Conservation (phyloP, 2,329 filamentous ascomycete genomes). For the Fusarium annulatum region DNA sequence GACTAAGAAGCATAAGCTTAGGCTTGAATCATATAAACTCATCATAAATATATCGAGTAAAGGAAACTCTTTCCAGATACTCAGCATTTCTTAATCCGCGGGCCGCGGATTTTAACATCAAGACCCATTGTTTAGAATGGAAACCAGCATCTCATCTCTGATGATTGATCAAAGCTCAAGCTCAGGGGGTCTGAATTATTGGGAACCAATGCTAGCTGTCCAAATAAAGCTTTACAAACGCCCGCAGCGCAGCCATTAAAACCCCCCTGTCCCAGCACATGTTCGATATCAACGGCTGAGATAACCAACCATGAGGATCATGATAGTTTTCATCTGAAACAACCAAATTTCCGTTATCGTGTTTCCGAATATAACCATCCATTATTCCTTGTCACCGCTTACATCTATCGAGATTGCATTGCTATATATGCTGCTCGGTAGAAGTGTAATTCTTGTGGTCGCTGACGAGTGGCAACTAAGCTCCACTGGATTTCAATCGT, state of each 20-base stretch:
- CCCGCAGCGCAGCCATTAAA: conserved; percentile 33
- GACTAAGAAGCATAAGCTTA: not conserved
- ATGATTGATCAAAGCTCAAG: conserved; percentile 14
- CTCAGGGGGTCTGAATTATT: conserved; percentile 10
- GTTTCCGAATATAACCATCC: not conserved
- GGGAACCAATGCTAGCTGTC: conserved; percentile 31
- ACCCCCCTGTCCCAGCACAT: conserved; percentile 13
- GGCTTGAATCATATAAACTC: not conserved
- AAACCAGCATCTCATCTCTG: not conserved
- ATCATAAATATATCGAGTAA: not conserved
- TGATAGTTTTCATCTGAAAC: conserved; percentile 22
- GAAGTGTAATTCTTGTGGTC: not conserved
- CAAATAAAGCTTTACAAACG: conserved; percentile 35
- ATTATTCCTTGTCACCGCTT: not conserved
- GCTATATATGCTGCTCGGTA: not conserved
- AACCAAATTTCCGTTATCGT: conserved; percentile 19
- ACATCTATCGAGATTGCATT: not conserved
- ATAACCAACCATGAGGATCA: not conserved
- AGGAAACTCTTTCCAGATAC: not conserved
- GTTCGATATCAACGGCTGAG: conserved; percentile 12
- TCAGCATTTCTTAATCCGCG: not conserved
- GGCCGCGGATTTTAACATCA: not conserved
- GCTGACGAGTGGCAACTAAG: conserved; percentile 1
- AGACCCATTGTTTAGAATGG: not conserved
- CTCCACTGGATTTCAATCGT: conserved; percentile 13